A percentile compares a stretch with the other conserved stretches of the same genome.
These are phyloP conservation scores for Ceratocystis destructans DNA, from an alignment of 2,329 filamentous ascomycete genomes.

Conservation along the genomic window DNA sequence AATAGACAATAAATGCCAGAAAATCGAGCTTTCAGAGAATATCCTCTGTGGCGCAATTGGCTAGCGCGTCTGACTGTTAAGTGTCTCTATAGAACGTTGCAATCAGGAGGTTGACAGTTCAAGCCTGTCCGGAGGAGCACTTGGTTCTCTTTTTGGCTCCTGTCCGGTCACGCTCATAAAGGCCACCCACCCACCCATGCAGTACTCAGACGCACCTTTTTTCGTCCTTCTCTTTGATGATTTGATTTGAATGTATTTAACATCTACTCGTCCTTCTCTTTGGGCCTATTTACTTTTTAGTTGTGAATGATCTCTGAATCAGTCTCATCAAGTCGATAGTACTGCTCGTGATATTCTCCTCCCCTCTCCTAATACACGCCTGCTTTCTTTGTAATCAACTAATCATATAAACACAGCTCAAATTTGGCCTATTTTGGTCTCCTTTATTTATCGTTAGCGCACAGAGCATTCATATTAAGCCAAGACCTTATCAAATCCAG, in stretches of 20 bases:
- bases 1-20: background rate
- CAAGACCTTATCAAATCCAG: background rate
- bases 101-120: conserved; percentile 20
- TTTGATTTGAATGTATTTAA: no score
- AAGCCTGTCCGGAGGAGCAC: conserved; percentile 19
- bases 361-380: background rate
- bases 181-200: background rate
- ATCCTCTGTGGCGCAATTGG: conserved; percentile 35
- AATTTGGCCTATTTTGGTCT: background rate
- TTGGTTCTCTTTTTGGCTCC: background rate
- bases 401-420: background rate
- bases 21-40: background rate
- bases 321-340: no score
- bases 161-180: background rate
- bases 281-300: no score
- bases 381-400: no score
- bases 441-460: background rate
- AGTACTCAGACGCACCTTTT: no score
- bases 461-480: background rate
- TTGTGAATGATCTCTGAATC: no score
- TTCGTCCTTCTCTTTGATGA: no score
- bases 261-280: no score
- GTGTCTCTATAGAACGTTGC: background rate
- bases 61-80: conserved; percentile 49
- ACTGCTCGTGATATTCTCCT: no score